Base-by-base conservation (phyloP, 2,329 filamentous ascomycete species). In the Fusarium cyanostomum region DNA sequence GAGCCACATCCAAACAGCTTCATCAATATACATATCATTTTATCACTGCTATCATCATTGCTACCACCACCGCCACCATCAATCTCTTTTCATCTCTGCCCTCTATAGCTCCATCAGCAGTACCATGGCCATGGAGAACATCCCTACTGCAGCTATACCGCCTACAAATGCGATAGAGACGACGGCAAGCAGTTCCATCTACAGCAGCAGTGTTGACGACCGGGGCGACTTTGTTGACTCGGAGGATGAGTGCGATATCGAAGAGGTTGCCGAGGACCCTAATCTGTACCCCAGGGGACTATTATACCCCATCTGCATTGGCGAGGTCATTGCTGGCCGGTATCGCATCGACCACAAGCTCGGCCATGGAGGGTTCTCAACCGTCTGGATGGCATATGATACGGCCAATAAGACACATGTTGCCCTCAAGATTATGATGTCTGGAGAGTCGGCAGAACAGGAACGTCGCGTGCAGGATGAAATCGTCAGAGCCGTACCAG, bases 391-490 rank as follows among this genome's bases (percentile, higher is more conserved):
- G 27, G 27, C 37, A 1, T 5, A 43, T 0, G 48, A 28, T 0
- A 5, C 3, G 1, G 0, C 7, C 7, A 15, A 9, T 1, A 2
- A n/a, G 2, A 51, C 0, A 21, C 28, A 43, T 18, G 28, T 51
- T 5, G 18, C 37, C 1, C 37, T 34, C 1, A 51, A 51, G 28
- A 7, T 43, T 3, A 5, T 7, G 1, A n/a, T n/a, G n/a, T n/a
- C n/a, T n/a, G 30, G 30, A 11, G 30, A 31, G 6, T 31, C 26
- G 11, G 15, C 13, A 5, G 26, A 43, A 13, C 41, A 16, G 7
- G 59, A 56, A 33, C 56, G 37, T 12, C 9, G 30, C 4, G 38
- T 48, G 10, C 49, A 53, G 11, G 12, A 16, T 8, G 37, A 54
- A n/a, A 44, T 59, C 28, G 30, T 15, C 11, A n/a, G 15, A 15